A percentile compares a stretch with the other conserved stretches of the same genome.
These are phyloP conservation scores for Fragaria vesca DNA, from an alignment of 306 rosid genomes.

Conservation along the genomic window DNA sequence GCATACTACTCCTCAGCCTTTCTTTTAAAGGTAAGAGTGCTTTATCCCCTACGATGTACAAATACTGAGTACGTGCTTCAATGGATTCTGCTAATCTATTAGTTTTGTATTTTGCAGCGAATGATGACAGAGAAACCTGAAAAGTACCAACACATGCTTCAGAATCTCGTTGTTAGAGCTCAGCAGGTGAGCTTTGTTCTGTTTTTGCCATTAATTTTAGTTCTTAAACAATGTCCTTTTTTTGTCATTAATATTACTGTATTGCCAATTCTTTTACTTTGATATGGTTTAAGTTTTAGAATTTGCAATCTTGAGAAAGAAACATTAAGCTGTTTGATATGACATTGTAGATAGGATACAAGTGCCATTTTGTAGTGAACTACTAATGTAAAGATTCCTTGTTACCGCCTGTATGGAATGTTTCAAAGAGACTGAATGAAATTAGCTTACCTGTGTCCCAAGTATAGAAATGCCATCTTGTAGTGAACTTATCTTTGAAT, in stretches of 20 bases:
- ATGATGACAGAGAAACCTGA: conserved; percentile 98
- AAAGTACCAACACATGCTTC: conserved; percentile 93
- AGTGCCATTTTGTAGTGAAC: neutral
- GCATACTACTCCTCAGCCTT: conserved; percentile 95
- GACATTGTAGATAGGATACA: neutral
- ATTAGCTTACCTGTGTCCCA: neutral
- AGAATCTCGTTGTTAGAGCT: conserved; percentile 90
- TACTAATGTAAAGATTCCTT: conserved; percentile 13
- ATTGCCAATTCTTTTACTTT: neutral
- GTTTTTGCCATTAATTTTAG: conserved; percentile 14
- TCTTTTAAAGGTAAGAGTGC: conserved; percentile 84
- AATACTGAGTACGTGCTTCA: conserved; percentile 14
- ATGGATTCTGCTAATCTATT: conserved; percentile 17
- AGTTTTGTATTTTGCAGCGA: conserved; percentile 55
- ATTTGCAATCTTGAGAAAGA: neutral
- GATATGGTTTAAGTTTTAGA: neutral
- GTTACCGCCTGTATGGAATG: neutral
- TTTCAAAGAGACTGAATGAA: conserved; percentile 6
- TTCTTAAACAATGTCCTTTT: neutral
- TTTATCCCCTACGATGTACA: conserved; percentile 17
- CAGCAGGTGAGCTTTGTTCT: conserved; percentile 76
- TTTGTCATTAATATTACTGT: neutral
- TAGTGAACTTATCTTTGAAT: neutral
- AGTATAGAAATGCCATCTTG: neutral
- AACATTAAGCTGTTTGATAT: conserved; percentile 1